Evolutionary conservation across 495 filamentous ascomycete genomes (phyloP).

Genomic region (Tuber microsphaerosporum): DNA sequence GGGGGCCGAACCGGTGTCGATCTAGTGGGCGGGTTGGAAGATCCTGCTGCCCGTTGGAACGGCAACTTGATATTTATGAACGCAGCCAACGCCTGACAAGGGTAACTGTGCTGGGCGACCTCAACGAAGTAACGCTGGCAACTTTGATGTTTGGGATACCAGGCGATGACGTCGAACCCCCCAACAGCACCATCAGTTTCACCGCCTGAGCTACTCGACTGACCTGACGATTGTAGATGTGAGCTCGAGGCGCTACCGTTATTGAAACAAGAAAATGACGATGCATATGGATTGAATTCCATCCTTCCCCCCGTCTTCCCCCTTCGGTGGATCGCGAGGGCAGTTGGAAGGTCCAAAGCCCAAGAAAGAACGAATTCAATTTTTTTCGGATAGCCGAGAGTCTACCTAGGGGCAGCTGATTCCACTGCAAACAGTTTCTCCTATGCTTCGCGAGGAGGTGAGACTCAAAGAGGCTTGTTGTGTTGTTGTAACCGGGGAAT

Average conservation of each 20-base stretch:
- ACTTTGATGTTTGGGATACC: slow-evolving; percentile 86
- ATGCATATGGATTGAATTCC: neutral
- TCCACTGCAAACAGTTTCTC: neutral
- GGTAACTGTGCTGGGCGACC: slow-evolving; percentile 73
- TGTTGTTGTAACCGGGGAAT: neutral
- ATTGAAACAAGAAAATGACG: neutral
- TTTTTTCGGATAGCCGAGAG: neutral
- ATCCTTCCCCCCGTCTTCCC: neutral
- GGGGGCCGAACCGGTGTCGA: slow-evolving; percentile 36
- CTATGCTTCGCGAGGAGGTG: neutral
- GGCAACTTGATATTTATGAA: slow-evolving; percentile 80
- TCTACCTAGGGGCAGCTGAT: neutral
- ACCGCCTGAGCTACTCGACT: slow-evolving; percentile 19
- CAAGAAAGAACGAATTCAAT: neutral
- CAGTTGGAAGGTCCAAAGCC: neutral
- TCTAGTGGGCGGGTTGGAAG: slow-evolving; percentile 37
- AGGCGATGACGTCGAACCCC: slow-evolving; percentile 77
- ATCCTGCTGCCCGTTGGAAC: slow-evolving; percentile 50
- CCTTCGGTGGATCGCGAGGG: neutral
- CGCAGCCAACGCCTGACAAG: slow-evolving; percentile 80
- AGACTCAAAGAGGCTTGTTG: neutral
- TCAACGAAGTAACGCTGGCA: slow-evolving; percentile 92
- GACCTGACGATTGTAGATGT: neutral
- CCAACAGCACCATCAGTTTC: slow-evolving; percentile 24
- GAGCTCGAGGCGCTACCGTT: neutral